Base-by-base conservation (phyloP, 371 early-diverging fungal genomes). In the Mortierella sp. region DNA sequence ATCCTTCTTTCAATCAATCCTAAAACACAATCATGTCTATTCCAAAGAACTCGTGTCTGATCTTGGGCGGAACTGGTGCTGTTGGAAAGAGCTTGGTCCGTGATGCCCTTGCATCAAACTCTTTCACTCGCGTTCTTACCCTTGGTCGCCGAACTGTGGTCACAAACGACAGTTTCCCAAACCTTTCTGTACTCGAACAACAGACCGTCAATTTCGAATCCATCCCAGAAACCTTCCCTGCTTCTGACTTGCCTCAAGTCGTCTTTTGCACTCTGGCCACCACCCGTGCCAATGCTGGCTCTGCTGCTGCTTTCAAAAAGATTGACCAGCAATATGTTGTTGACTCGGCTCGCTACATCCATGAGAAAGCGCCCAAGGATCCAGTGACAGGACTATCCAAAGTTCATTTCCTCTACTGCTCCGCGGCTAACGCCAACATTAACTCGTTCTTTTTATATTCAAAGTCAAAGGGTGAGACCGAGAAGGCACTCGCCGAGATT, bases 261-360 rank as follows among this genome's bases (percentile, higher is more conserved):
- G 91, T 90, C 32, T 93, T 88, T 70, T 90, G 90, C 67, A 86
- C 90, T 59, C 83, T 94, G n/a, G 94, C 89, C 26, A 93, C 94
- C 5, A 94, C 94, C 0, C 87, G 90, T 1, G 87, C 86, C 10
- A 88, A 84, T 64, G 90, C 93, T 63, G 96, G 94, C 24, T 87
- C 86, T 16, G 87, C 90, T 1, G 92, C 90, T 20, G 86, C 83
- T 8, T 95, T 94, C 70, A 73, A 80, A 64, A 89, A 88, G 72
- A 92, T 95, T 64, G 96, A 95, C 69, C 94, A 94, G 65, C 90
- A 88, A 37, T 94, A 94, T 58, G 91, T 91, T 4, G 63, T 94
- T 9, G 86, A 90, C 40, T 84, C 93, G 16, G 93, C 93, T 18
- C 90, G 90, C 49, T 64, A 87, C 4, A 84, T 91, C 58, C 87